A percentile compares a stretch with the other conserved stretches of the same genome.
Evolutionary conservation across 345 rosid species (phyloP).

Genomic region (Draba incana): DNA sequence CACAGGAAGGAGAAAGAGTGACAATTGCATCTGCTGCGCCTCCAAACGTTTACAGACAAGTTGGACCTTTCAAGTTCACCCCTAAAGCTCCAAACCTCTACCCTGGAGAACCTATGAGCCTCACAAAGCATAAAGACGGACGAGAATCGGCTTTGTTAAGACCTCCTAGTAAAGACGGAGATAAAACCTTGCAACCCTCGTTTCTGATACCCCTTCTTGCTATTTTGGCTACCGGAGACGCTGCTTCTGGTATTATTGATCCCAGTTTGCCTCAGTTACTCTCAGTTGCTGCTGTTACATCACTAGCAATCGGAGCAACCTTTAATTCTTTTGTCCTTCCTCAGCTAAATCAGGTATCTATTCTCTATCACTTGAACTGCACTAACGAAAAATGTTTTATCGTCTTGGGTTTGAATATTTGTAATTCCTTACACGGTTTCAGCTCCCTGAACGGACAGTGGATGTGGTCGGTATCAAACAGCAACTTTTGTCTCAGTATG

Average conservation of each 20-base stretch:
- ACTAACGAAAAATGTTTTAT: not conserved
- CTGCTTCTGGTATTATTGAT: constrained; percentile 81
- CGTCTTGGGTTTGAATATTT: constrained; percentile 10
- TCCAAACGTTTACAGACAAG: constrained; percentile 64
- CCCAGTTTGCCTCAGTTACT: constrained; percentile 88
- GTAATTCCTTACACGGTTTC: constrained; percentile 39
- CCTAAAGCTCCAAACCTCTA: constrained; percentile 77
- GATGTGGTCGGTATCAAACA: constrained; percentile 73
- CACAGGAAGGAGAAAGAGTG: constrained; percentile 95
- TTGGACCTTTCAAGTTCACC: constrained; percentile 80
- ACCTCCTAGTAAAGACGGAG: constrained; percentile 76
- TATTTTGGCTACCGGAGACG: constrained; percentile 87
- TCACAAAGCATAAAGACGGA: constrained; percentile 84
- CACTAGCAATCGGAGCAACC: constrained; percentile 75
- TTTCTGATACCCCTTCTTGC: constrained; percentile 70
- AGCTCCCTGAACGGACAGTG: constrained; percentile 84
- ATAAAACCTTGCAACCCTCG: constrained; percentile 60
- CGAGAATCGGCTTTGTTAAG: constrained; percentile 65
- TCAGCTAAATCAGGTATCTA: constrained; percentile 65
- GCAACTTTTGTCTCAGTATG: constrained; percentile 86
- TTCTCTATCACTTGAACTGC: not conserved
- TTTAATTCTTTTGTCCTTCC: constrained; percentile 66
- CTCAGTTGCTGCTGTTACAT: constrained; percentile 71
- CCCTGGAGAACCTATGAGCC: constrained; percentile 90
- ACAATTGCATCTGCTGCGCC: constrained; percentile 91